These are phyloP conservation scores for Truncatella angustata DNA, from an alignment of 2,329 filamentous ascomycete species.

Conservation along the genomic window DNA sequence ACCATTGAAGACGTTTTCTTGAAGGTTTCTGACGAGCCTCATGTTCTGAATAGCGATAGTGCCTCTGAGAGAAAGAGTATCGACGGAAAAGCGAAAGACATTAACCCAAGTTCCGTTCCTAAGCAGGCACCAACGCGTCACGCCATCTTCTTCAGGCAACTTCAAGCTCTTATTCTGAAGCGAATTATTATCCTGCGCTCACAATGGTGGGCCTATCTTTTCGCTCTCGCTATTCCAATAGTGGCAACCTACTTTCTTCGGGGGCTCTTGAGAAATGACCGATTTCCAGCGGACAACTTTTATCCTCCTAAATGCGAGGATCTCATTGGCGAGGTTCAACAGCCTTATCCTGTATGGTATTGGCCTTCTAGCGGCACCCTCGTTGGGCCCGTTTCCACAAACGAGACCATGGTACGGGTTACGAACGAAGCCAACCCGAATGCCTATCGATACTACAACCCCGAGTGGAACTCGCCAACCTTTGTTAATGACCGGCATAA, in stretches of 20 bases:
- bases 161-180: conserved; percentile 24
- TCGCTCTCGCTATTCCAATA: conserved; percentile 23
- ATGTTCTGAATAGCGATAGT: conserved; percentile 18
- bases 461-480: background rate
- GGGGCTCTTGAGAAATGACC: conserved; percentile 11
- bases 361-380: background rate
- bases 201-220: conserved; percentile 25
- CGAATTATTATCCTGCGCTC: conserved; percentile 21
- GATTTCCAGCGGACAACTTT: conserved; percentile 2
- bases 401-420: conserved; percentile 9
- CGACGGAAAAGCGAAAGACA: conserved; percentile 8
- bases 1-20: conserved; percentile 69
- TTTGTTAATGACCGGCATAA: conserved; percentile 14
- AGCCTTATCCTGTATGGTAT: conserved; percentile 3
- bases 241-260: conserved; percentile 18
- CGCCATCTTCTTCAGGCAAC: conserved; percentile 18
- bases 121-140: conserved; percentile 13
- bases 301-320: conserved; percentile 16
- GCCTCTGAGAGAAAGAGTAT: conserved; percentile 13
- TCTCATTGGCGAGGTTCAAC: conserved; percentile 10
- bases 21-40: conserved; percentile 57
- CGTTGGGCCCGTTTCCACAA: conserved; percentile 15
- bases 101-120: conserved; percentile 7
- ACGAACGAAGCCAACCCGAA: background rate
- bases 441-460: background rate